These are phyloP conservation scores for Lathyrus sativus DNA, from an alignment of 306 rosid genomes.

Conservation along the genomic window DNA sequence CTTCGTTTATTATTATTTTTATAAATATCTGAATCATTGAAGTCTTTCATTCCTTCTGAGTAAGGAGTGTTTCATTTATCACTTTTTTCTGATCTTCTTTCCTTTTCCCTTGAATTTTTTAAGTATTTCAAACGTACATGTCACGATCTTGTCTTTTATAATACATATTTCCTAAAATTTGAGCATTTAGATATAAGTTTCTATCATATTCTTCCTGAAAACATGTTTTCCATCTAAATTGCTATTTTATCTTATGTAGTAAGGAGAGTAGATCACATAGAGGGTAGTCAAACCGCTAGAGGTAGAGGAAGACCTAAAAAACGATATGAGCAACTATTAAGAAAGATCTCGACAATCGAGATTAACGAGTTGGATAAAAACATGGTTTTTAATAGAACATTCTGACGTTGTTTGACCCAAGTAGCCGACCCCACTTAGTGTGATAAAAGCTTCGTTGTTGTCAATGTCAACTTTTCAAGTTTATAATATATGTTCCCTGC, in stretches of 20 bases:
- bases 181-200: not conserved
- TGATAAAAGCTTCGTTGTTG: no score
- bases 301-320: no score
- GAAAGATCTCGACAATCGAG: no score
- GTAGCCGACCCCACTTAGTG: no score
- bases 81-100: not conserved
- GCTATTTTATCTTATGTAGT: not conserved
- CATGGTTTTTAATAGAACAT: no score
- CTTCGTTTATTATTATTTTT: conserved; percentile 12
- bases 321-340: no score
- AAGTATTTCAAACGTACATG: conserved; percentile 1
- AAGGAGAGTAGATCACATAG: no score
- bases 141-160: conserved; percentile 9
- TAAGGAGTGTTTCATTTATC: not conserved
- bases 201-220: conserved; percentile 10
- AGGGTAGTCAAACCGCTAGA: no score
- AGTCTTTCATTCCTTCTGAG: conserved; percentile 6
- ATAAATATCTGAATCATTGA: not conserved
- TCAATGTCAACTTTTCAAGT: not conserved
- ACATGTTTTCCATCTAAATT: conserved; percentile 28
- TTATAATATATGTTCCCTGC: conserved; percentile 26
- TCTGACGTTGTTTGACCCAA: no score
- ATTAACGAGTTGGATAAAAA: no score
- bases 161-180: conserved; percentile 1
- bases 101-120: conserved; percentile 14